A percentile compares a stretch with the other conserved stretches of the same genome.
Evolutionary conservation across 495 filamentous ascomycete species (phyloP).

Genomic region (Penicillium herquei): DNA sequence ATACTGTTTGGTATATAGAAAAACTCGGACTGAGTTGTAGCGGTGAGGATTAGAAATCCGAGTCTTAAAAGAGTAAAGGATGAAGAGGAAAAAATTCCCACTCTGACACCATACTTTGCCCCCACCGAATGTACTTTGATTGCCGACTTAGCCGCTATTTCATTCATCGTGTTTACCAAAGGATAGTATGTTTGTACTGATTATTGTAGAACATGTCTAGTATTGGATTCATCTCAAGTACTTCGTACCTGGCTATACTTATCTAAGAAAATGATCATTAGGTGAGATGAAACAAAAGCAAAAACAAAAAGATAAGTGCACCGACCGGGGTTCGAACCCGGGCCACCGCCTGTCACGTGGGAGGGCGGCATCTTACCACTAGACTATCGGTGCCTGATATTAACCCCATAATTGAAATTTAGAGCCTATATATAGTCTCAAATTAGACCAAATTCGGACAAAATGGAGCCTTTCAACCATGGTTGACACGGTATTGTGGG

Average conservation of each 20-base stretch:
- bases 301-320: constrained; percentile 8
- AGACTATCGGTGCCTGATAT: constrained; percentile 18
- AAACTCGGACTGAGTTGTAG: too few species aligned
- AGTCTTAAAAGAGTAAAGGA: background rate
- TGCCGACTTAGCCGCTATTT: constrained; percentile 20
- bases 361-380: constrained; percentile 25
- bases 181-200: too few species aligned
- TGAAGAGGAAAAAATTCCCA: constrained; percentile 1
- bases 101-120: background rate
- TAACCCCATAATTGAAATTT: too few species aligned
- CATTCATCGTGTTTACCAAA: background rate
- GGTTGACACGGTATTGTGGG: too few species aligned
- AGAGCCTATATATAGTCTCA: background rate
- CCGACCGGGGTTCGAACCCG: constrained; percentile 32
- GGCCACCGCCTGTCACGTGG: constrained; percentile 20
- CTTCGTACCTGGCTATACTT: too few species aligned
- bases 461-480: too few species aligned
- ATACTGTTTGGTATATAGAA: too few species aligned
- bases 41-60: too few species aligned
- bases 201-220: too few species aligned
- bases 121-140: constrained; percentile 5
- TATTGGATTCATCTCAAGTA: too few species aligned
- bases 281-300: background rate
- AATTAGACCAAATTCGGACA: background rate
- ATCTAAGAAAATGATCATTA: too few species aligned